Percentiles rank a stretch among this genome's conserved stretches.
These are phyloP conservation scores for Sporothrix schenckii DNA, from an alignment of 2,329 filamentous ascomycete genomes.

Conservation along the genomic window DNA sequence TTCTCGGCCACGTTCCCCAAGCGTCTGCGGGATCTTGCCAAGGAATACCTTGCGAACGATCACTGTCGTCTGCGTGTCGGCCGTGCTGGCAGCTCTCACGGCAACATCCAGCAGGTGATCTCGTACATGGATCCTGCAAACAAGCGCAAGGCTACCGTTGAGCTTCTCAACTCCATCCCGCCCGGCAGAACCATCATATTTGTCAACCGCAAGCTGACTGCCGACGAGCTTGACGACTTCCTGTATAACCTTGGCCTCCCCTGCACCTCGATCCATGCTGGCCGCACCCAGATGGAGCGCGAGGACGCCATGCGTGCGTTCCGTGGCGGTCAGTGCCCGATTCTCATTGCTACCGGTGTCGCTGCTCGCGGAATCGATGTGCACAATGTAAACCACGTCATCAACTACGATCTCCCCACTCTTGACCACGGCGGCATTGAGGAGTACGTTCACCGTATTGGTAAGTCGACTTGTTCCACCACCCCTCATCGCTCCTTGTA, in stretches of 20 bases:
- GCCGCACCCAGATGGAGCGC: conserved; percentile 85
- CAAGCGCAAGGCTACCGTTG: conserved; percentile 73
- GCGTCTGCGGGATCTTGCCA: conserved; percentile 73
- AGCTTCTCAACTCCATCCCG: conserved; percentile 69
- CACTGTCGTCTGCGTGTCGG: conserved; percentile 84
- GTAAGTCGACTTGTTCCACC: conserved; percentile 52
- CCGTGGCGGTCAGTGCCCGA: conserved; percentile 71
- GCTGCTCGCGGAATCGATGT: conserved; percentile 88
- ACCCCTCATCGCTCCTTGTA: background rate
- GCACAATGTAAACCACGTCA: conserved; percentile 81
- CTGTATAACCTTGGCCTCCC: conserved; percentile 80
- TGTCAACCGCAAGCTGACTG: conserved; percentile 76
- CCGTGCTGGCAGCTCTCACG: conserved; percentile 78
- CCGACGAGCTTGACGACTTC: conserved; percentile 85
- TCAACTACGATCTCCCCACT: conserved; percentile 88
- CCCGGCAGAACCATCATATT: conserved; percentile 86
- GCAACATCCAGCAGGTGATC: conserved; percentile 80
- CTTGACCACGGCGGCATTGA: conserved; percentile 79
- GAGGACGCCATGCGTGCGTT: conserved; percentile 90
- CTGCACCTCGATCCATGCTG: conserved; percentile 83
- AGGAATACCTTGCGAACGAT: conserved; percentile 71
- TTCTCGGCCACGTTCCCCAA: conserved; percentile 96
- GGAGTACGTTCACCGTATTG: conserved; percentile 94
- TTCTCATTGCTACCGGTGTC: conserved; percentile 84
- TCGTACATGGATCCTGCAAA: conserved; percentile 64